These are phyloP conservation scores for Lichtheimia ramosa DNA, from an alignment of 371 early-diverging fungal species.

Conservation along the genomic window DNA sequence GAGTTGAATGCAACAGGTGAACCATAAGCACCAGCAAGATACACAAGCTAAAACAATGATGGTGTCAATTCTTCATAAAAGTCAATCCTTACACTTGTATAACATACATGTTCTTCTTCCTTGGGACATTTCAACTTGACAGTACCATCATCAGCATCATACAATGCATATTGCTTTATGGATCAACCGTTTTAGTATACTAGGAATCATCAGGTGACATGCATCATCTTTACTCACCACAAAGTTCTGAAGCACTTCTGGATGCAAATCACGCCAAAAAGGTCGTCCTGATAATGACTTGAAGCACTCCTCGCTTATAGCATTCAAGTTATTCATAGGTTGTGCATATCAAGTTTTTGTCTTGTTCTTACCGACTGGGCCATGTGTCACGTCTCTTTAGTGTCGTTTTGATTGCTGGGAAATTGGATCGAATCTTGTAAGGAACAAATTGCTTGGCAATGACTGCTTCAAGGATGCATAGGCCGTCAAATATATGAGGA, in stretches of 20 bases:
- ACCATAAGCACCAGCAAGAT: slow-evolving; percentile 1
- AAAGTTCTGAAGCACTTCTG: slow-evolving; percentile 18
- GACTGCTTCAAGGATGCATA: slow-evolving; percentile 35
- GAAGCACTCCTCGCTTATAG: slow-evolving; percentile 18
- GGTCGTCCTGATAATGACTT: slow-evolving; percentile 10
- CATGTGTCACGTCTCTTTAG: slow-evolving; percentile 22
- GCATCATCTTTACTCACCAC: slow-evolving; percentile 20
- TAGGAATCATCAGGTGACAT: background rate
- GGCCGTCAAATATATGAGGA: slow-evolving; percentile 37
- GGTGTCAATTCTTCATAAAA: background rate
- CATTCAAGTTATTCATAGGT: background rate
- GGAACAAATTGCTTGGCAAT: slow-evolving; percentile 11
- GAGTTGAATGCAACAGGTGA: slow-evolving; percentile 6
- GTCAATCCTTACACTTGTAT: background rate
- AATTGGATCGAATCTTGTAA: slow-evolving; percentile 13
- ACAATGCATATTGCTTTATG: slow-evolving; percentile 22
- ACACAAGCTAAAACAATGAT: slow-evolving; percentile 1
- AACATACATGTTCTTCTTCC: slow-evolving; percentile 40
- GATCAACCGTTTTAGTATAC: background rate
- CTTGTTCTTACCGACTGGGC: slow-evolving; percentile 14
- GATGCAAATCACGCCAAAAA: slow-evolving; percentile 14
- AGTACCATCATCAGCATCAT: slow-evolving; percentile 36
- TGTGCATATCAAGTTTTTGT: background rate
- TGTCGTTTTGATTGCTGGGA: slow-evolving; percentile 10
- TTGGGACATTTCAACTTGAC: slow-evolving; percentile 40